Evolutionary conservation across 2,329 filamentous ascomycete species (phyloP), one percentile per base, ranked within the genome.

Genomic region (Cercospora sp.): DNA sequence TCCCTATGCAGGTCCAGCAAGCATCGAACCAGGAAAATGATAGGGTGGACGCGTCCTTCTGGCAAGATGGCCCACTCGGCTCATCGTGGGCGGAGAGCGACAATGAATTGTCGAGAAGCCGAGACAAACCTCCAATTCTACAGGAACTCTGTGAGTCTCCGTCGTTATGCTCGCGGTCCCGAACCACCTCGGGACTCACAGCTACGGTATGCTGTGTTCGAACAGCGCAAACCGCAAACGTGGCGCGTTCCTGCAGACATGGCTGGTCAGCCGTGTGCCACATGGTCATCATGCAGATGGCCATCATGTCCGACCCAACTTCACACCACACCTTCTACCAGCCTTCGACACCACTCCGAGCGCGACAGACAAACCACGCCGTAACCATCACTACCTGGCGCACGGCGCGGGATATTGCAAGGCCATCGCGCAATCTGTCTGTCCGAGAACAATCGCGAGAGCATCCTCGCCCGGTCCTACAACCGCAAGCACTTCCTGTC

Each of bases 261-360:
- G 26, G 55, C 55, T 20, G 55, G 13, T 31, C 26, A 31, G 55
- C 7, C 13, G 26, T 10, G 55, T 58, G 55, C 55, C 55, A 58
- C 55, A 31, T 58, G 55, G 28, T 58, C 55, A 36, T 59, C 55
- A 59, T 59, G 55, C 55, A 55, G 48, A 55, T 55, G 23, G 23
- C 20, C 12, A 20, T 26, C 16, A 20, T 33, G 55, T 55, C 12
- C 48, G 13, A 33, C 55, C 13, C 30, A 20, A 59, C 55, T 59
- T 20, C 55, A 33, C 28, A 59, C 30, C 3, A 36, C 55, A 33
- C 28, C 18, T 33, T 36, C 28, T 16, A 5, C 18, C 55, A 59
- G 13, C 48, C 23, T n/a, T 28, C 48, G 4, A 55, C 33, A 13
- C 33, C 23, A 36, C 33, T 16, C 5, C 31, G 58, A 3, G n/a